Conservation (phyloP, 805 yeast species). For the Teunomyces pallodes region DNA sequence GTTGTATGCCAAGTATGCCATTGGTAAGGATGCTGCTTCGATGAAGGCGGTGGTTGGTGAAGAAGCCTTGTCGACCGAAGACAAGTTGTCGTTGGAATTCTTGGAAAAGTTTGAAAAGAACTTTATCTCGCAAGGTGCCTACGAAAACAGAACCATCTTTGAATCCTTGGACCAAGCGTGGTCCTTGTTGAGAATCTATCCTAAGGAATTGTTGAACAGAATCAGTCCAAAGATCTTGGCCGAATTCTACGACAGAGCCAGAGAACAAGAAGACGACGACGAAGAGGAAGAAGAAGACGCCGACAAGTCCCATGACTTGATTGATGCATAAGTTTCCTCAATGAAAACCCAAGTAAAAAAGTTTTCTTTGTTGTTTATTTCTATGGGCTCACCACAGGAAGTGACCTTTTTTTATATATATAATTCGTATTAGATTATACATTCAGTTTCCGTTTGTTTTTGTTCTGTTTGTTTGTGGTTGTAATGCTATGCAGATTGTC, state of each 20-base stretch:
- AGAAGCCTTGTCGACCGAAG: constrained; percentile 97
- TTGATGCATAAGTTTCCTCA: constrained; percentile 32
- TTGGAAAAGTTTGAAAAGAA: constrained; percentile 97
- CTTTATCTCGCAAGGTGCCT: constrained; percentile 94
- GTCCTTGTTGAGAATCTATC: constrained; percentile 96
- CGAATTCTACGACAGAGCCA: constrained; percentile 91
- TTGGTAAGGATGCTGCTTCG: constrained; percentile 99
- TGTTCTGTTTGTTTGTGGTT: neutral
- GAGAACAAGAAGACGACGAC: constrained; percentile 60
- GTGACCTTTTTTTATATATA: neutral
- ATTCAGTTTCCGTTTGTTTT: neutral
- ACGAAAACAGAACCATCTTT: constrained; percentile 90
- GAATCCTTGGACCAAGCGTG: constrained; percentile 98
- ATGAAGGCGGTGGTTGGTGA: constrained; percentile 99
- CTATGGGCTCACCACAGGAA: neutral
- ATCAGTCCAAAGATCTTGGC: constrained; percentile 94
- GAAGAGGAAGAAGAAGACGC: constrained; percentile 31
- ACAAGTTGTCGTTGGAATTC: constrained; percentile 94
- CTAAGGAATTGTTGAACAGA: constrained; percentile 98
- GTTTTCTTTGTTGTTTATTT: constrained; percentile 1
- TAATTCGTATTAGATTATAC: neutral
- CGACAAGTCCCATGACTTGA: constrained; percentile 41
- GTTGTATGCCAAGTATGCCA: constrained; percentile 97
- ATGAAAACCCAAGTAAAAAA: neutral
- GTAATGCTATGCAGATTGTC: constrained; percentile 6